Evolutionary conservation across 352 stramenopile species (phyloP).

Genomic region (Phytophthora boehmeriae): DNA sequence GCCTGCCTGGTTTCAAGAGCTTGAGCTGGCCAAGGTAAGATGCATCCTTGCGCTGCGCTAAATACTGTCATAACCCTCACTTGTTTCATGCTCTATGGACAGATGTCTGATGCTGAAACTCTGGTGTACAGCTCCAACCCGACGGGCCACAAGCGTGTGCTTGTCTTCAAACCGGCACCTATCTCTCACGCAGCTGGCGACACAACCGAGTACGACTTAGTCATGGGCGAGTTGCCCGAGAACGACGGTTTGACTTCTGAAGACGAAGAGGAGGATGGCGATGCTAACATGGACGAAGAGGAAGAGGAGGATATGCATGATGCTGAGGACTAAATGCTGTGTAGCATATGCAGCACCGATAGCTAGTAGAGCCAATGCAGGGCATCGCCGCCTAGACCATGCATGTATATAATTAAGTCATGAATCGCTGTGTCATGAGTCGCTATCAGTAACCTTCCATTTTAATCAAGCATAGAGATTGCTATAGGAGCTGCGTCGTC

Average conservation of each 20-base stretch:
- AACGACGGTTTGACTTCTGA: slow-evolving; percentile 77
- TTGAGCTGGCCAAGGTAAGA: slow-evolving; percentile 61
- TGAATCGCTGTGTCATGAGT: slow-evolving; percentile 20
- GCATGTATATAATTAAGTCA: slow-evolving; percentile 39
- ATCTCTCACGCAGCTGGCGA: slow-evolving; percentile 66
- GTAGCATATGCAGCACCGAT: slow-evolving; percentile 15
- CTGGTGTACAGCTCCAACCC: slow-evolving; percentile 68
- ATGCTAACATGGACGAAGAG: slow-evolving; percentile 46
- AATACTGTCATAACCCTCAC: slow-evolving; percentile 19
- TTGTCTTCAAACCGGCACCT: slow-evolving; percentile 56
- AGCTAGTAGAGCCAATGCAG: slow-evolving; percentile 27
- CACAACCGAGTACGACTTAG: slow-evolving; percentile 83
- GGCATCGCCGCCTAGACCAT: slow-evolving; percentile 25
- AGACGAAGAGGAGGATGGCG: slow-evolving; percentile 52
- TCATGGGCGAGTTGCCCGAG: slow-evolving; percentile 79
- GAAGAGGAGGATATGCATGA: slow-evolving; percentile 51
- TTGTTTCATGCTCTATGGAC: slow-evolving; percentile 8
- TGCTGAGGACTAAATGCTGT: slow-evolving; percentile 36
- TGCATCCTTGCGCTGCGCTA: not conserved
- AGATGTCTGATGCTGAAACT: slow-evolving; percentile 59
- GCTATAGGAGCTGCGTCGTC: no score
- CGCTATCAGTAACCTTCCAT: not conserved
- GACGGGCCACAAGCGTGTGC: slow-evolving; percentile 55
- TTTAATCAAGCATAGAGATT: no score
- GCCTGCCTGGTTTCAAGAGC: slow-evolving; percentile 64